Percentiles rank a stretch among this genome's conserved stretches.
Evolutionary conservation across 768 basidiomycete genomes (phyloP).

Genomic region (Amanita muscaria): DNA sequence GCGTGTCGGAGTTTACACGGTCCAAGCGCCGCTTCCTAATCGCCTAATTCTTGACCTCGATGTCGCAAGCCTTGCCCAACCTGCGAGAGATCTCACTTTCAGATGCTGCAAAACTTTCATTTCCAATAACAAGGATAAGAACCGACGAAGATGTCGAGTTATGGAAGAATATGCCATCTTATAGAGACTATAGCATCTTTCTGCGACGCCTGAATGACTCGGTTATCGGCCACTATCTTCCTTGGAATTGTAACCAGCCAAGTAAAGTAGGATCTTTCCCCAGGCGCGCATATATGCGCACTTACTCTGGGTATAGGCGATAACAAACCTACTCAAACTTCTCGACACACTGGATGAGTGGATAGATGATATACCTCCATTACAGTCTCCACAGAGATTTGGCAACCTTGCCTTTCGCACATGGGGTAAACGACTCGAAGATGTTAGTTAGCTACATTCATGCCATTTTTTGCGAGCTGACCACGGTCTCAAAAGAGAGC

Average conservation of each 20-base stretch:
- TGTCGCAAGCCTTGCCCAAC: conserved; percentile 10
- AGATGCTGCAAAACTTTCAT: conserved; percentile 6
- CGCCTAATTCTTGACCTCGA: too few species aligned
- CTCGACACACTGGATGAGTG: conserved; percentile 61
- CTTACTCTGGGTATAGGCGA: background rate
- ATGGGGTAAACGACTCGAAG: conserved; percentile 73
- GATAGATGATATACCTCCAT: conserved; percentile 77
- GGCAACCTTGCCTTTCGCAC: conserved; percentile 87
- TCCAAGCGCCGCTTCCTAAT: background rate
- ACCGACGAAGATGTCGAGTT: conserved; percentile 61
- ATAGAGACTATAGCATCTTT: conserved; percentile 67
- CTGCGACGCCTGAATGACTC: conserved; percentile 69
- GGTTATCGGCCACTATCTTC: conserved; percentile 57
- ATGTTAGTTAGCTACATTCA: conserved; percentile 36
- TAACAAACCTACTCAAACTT: conserved; percentile 29
- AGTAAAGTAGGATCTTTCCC: conserved; percentile 25
- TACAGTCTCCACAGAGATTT: conserved; percentile 70
- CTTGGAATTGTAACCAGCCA: conserved; percentile 25
- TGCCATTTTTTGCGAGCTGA: conserved; percentile 8
- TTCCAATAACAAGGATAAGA: conserved; percentile 49
- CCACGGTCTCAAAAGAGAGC: conserved; percentile 38
- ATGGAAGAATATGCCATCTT: conserved; percentile 71
- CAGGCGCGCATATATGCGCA: background rate
- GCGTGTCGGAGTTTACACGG: conserved; percentile 10
- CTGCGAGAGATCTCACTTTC: conserved; percentile 23